phyloP scores from a whole-genome alignment of 768 basidiomycete genomes.

The Dioszegia aurantiaca region DNA sequence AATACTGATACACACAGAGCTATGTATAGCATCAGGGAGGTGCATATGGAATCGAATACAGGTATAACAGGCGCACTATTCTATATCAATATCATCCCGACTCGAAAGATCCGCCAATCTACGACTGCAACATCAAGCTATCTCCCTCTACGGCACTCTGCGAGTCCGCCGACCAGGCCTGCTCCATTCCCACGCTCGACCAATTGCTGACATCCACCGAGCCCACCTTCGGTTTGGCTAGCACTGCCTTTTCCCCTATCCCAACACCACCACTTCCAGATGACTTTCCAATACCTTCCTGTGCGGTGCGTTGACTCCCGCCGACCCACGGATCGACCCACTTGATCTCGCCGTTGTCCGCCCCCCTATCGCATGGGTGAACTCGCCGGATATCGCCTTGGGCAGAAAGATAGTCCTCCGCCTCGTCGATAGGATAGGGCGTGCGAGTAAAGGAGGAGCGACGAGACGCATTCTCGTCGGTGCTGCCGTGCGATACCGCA shows the following conservation, averaged over 20 bases:
- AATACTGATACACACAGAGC: no score
- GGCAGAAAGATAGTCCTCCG: slow-evolving; percentile 2
- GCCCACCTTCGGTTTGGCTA: background rate
- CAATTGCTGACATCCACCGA: slow-evolving; percentile 6
- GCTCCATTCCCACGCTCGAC: slow-evolving; percentile 13
- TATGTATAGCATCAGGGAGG: no score
- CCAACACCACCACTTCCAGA: background rate
- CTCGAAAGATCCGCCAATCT: no score
- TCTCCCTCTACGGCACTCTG: slow-evolving; percentile 11
- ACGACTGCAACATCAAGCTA: slow-evolving; percentile 1
- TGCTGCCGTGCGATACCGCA: background rate
- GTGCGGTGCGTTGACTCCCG: background rate
- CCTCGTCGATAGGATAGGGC: slow-evolving; percentile 5
- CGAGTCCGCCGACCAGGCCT: slow-evolving; percentile 13
- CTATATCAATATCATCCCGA: no score
- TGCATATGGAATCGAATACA: no score
- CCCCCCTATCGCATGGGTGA: slow-evolving; percentile 5
- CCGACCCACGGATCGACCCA: slow-evolving; percentile 13
- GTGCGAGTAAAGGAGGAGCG: slow-evolving; percentile 7
- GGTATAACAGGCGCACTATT: no score
- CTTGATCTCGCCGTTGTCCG: background rate
- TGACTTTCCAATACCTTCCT: background rate
- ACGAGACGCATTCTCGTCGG: slow-evolving; percentile 2
- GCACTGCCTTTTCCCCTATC: background rate
- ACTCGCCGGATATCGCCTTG: background rate